phyloP scores from a whole-genome alignment of 2,329 filamentous ascomycete genomes.

The Meredithiella fracta region DNA sequence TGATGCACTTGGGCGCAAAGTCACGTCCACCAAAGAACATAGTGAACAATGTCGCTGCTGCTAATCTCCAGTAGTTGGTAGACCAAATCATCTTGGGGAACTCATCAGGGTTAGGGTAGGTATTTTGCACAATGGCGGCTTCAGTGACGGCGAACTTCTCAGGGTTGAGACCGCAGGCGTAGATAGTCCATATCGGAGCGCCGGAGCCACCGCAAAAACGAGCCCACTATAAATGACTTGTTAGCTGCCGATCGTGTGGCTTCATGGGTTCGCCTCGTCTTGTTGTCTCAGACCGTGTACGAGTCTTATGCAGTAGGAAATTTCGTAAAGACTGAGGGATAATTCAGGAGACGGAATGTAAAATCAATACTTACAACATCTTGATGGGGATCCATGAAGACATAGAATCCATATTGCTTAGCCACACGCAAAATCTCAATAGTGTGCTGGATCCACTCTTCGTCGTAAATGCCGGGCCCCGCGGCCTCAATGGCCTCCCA shows the following conservation, averaged over 20 bases:
- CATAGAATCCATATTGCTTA: constrained; percentile 80
- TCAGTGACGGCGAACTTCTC: constrained; percentile 71
- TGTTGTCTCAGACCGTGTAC: neutral
- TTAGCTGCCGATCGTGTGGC: neutral
- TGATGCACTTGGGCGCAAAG: constrained; percentile 90
- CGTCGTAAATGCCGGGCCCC: constrained; percentile 82
- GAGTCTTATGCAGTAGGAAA: neutral
- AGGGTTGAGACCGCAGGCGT: constrained; percentile 83
- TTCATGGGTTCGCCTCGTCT: constrained; percentile 2
- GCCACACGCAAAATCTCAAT: constrained; percentile 69
- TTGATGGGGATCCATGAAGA: constrained; percentile 98
- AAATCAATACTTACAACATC: constrained; percentile 82
- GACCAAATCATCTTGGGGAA: constrained; percentile 99
- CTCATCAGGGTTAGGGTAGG: constrained; percentile 63
- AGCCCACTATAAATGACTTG: constrained; percentile 52
- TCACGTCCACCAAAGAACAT: constrained; percentile 82
- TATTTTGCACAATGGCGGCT: constrained; percentile 89
- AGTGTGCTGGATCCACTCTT: constrained; percentile 83
- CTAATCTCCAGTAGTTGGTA: constrained; percentile 84
- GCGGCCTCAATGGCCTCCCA: constrained; percentile 97
- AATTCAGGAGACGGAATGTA: neutral
- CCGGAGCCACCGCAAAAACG: constrained; percentile 86
- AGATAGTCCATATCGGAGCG: constrained; percentile 93
- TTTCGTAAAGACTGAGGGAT: neutral
- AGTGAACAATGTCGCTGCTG: constrained; percentile 80